Percentiles rank a stretch among this genome's conserved stretches.
Evolutionary conservation across 208 protist genomes (phyloP).

Genomic region (Leishmania braziliensis): DNA sequence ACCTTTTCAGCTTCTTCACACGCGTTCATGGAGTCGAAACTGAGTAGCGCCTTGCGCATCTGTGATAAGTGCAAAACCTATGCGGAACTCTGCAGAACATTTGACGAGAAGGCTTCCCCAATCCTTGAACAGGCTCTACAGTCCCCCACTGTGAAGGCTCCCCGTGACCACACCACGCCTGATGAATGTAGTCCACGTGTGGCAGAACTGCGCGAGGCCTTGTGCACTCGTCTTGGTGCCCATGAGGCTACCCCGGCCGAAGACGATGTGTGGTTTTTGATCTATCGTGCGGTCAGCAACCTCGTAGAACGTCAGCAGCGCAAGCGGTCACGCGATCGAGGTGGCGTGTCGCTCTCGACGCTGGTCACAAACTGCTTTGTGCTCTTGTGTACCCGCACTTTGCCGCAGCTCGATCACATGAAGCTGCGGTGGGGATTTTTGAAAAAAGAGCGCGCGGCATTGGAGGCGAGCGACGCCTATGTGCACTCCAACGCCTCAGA

Average conservation of each 20-base stretch:
- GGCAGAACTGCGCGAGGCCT: conserved; percentile 53
- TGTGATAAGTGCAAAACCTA: conserved; percentile 40
- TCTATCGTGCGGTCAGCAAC: conserved; percentile 48
- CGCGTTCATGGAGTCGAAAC: conserved; percentile 33
- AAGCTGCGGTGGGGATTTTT: conserved; percentile 70
- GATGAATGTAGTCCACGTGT: conserved; percentile 69
- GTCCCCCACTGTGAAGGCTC: conserved; percentile 39
- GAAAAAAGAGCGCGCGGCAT: conserved; percentile 49
- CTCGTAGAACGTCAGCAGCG: conserved; percentile 52
- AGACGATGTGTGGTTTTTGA: conserved; percentile 87
- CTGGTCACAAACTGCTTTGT: conserved; percentile 76
- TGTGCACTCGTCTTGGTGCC: conserved; percentile 28
- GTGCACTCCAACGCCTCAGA: conserved; percentile 70
- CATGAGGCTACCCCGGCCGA: conserved; percentile 7
- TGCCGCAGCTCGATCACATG: conserved; percentile 55
- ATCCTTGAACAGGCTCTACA: conserved; percentile 54
- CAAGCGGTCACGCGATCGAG: conserved; percentile 47
- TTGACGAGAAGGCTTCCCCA: conserved; percentile 35
- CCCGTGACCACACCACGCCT: conserved; percentile 66
- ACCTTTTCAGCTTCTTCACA: background rate
- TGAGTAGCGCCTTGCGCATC: conserved; percentile 36
- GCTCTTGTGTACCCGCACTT: conserved; percentile 61
- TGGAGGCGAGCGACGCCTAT: conserved; percentile 70
- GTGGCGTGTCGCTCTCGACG: conserved; percentile 22
- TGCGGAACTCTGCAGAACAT: conserved; percentile 24